A percentile compares a stretch with the other conserved stretches of the same genome.
Conservation (phyloP, 225 moss, liverwort and hornwort species). For the Bryum argenteum region DNA sequence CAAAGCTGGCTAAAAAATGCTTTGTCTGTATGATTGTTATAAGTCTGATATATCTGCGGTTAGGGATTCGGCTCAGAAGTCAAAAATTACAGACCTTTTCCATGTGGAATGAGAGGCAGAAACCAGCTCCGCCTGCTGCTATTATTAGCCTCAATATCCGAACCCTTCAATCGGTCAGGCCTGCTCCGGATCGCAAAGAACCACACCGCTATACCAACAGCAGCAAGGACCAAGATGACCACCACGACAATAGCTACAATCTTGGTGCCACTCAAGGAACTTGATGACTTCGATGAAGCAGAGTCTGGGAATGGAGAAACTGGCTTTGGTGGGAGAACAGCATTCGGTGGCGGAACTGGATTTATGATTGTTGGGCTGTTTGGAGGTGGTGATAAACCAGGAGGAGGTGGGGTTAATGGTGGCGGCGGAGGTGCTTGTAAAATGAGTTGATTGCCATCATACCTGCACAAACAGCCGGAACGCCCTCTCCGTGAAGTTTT, state of each 20-base stretch:
- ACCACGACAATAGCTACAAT: constrained; percentile 43
- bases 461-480: constrained; percentile 36
- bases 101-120: constrained; percentile 61
- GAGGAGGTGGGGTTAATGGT: constrained; percentile 44
- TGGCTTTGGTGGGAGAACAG: constrained; percentile 7
- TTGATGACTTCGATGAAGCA: constrained; percentile 21
- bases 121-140: constrained; percentile 66
- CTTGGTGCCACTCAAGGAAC: constrained; percentile 31
- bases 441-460: constrained; percentile 59
- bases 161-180: constrained; percentile 34
- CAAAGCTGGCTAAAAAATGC: background rate
- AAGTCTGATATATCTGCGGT: background rate
- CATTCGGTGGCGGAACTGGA: background rate
- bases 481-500: background rate
- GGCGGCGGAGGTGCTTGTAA: constrained; percentile 62
- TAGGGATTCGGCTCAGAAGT: background rate
- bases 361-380: constrained; percentile 17
- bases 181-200: constrained; percentile 47
- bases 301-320: constrained; percentile 15
- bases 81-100: constrained; percentile 43
- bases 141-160: constrained; percentile 46
- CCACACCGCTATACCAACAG: constrained; percentile 35
- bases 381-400: constrained; percentile 41
- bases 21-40: background rate
- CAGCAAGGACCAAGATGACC: constrained; percentile 42